These are phyloP conservation scores for Aspergillus fijiensis DNA, from an alignment of 2,329 filamentous ascomycete species.

Conservation along the genomic window DNA sequence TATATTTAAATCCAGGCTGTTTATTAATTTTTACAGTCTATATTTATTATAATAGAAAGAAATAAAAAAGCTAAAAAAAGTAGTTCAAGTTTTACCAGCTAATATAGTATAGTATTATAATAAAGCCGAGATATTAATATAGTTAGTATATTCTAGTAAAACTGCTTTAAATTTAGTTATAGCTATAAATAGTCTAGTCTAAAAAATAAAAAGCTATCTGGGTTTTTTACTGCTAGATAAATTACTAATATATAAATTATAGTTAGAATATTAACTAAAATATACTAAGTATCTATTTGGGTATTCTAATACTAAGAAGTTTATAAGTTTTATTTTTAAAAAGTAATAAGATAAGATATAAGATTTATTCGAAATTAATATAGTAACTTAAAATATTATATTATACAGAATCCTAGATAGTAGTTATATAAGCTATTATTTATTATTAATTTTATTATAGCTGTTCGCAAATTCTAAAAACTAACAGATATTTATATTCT, in stretches of 20 bases:
- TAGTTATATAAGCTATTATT: not conserved
- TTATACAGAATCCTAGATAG: not conserved
- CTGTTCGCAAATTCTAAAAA: not conserved
- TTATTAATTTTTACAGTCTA: not conserved
- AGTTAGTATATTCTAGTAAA: not conserved
- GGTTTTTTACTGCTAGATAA: not conserved
- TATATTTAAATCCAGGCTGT: not conserved
- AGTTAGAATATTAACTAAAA: too few species aligned
- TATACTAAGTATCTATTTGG: not conserved
- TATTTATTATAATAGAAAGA: not conserved
- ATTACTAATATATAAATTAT: not conserved
- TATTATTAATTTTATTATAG: not conserved
- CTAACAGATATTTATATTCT: not conserved
- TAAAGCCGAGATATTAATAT: not conserved
- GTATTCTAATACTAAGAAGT: not conserved
- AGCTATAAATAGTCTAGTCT: not conserved
- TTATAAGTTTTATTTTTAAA: not conserved
- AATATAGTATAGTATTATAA: not conserved
- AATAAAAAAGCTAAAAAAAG: not conserved
- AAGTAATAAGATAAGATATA: not conserved
- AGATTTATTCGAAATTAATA: not conserved
- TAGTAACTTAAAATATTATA: not conserved
- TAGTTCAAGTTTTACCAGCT: not conserved
- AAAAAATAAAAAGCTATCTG: not conserved
- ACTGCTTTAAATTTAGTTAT: not conserved